A percentile compares a stretch with the other conserved stretches of the same genome.
Conservation (phyloP, 2,329 filamentous ascomycete genomes). For the Ophiostoma sp. region DNA sequence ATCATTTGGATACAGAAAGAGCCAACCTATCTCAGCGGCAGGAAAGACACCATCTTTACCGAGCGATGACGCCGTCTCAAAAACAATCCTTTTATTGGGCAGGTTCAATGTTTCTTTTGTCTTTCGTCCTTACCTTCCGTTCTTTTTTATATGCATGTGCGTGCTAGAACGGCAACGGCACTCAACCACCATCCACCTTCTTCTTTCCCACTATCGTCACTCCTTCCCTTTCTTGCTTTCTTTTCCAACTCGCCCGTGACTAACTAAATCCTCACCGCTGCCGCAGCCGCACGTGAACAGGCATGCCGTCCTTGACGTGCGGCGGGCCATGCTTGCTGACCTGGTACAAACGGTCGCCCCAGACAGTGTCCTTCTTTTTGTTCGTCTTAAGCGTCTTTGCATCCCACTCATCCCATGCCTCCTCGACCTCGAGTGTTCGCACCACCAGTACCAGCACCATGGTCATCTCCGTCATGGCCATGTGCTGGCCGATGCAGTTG, state of each 20-base stretch:
- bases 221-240: too few relatives aligned
- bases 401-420: conserved; percentile 33
- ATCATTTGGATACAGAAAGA: background rate
- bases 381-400: background rate
- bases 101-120: background rate
- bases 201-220: background rate
- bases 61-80: background rate
- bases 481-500: conserved; percentile 55
- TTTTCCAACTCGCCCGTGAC: too few relatives aligned
- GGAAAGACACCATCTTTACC: background rate
- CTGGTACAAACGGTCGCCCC: conserved; percentile 38
- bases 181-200: background rate
- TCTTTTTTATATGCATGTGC: background rate
- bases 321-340: conserved; percentile 34
- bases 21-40: background rate
- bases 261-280: background rate
- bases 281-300: conserved; percentile 39
- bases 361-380: conserved; percentile 33
- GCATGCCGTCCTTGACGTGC: conserved; percentile 43
- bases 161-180: too few relatives aligned
- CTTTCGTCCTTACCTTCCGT: background rate
- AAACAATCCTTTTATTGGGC: background rate
- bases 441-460: conserved; percentile 27
- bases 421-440: conserved; percentile 27
- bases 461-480: conserved; percentile 28